Base-by-base conservation (phyloP, 495 filamentous ascomycete species). In the Aspergillus wentii region DNA sequence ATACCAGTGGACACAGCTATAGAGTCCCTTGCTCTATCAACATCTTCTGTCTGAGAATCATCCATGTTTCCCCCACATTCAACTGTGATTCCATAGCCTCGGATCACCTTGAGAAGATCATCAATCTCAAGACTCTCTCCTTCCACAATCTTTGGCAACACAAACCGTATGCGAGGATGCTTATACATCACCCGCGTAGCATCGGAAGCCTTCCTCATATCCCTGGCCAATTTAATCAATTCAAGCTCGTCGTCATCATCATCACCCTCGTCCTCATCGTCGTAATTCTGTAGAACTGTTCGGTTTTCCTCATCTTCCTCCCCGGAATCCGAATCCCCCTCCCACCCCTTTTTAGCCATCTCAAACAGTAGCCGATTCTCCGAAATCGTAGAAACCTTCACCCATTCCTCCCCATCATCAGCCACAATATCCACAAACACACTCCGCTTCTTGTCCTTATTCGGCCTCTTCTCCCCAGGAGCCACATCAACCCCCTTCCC, bases 311-410 rank as follows among this genome's bases (percentile, higher is more conserved):
- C 68, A 15, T 62, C 61, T 8, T 56, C 51, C 2, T 49, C 49
- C 15, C 32, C 44, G 8, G 53, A 54, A 17, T 59, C 59, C 21
- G 61, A 62, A 44, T 68, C 68, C 13, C 52, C 57, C 46, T 78
- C 76, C 74, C 76, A 80, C 5, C 76, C 76, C 31, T 74, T 75
- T 57, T 80, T 72, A n/a, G 78, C 78, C 51, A 82, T 72, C 36
- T 82, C 78, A 43, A 78, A 74, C 28, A 79, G 49, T 19, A 82
- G 54, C 35, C 78, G 68, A 27, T 54, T 68, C 41, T 75, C 69
- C 38, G 75, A 74, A 19, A 80, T 58, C 17, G 74, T 80, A 32
- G 72, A 79, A 2, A 82, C 74, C 46, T 80, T 82, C 43, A 80
- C 69, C 78, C 78, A 79, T 46, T 75, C 66, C 48, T 63, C 59